Base-by-base conservation (phyloP, 257 asterid genomes). In the Oldenlandia corymbosa region DNA sequence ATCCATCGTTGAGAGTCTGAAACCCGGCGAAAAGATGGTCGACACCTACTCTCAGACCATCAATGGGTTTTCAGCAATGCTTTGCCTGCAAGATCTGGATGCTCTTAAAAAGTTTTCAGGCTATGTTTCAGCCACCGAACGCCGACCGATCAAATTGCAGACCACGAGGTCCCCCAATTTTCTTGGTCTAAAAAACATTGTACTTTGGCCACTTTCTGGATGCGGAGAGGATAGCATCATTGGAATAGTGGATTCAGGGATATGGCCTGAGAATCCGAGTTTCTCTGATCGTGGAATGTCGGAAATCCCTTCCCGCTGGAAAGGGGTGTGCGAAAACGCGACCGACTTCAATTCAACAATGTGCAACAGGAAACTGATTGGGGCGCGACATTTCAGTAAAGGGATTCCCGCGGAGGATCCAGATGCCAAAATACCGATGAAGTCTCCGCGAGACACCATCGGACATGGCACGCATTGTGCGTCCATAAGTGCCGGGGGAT, bases 401-500 rank as follows among this genome's bases (percentile, higher is more conserved):
- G 41, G 41, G 8, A 34, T 34, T 3, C 8, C 8, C 8, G 41
- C 41, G 8, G 41, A 34, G 8, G 41, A 34, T 8, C 41, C 41
- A 3, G 6, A 34, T 8, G 41, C 6, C 41, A 34, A 34, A 1
- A 46, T 79, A 1, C 60, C 47, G 0, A 57, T 75, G 79, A 73
- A 83, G 28, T 75, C 84, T 0, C 82, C 76, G 1, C 63, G 84
- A 14, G 83, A 79, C 37, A 59, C 16, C 23, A 1, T 12, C 0
- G 89, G 82, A 2, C 89, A 83, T 8, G 86, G 86, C 51, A 80
- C 86, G 0, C 81, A 74, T 37, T 68, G 68, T 36, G 68, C 84
- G 14, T 69, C 89, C 32, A 83, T 77, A 0, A 82, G 81, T 0
- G 86, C 81, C 0, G 89, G 89, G 10, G 78, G 67, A 47, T 71